Evolutionary conservation across 1,284 basidiomycete species (phyloP), one percentile per base, ranked within the genome.

Genomic region (Naganishia albida): DNA sequence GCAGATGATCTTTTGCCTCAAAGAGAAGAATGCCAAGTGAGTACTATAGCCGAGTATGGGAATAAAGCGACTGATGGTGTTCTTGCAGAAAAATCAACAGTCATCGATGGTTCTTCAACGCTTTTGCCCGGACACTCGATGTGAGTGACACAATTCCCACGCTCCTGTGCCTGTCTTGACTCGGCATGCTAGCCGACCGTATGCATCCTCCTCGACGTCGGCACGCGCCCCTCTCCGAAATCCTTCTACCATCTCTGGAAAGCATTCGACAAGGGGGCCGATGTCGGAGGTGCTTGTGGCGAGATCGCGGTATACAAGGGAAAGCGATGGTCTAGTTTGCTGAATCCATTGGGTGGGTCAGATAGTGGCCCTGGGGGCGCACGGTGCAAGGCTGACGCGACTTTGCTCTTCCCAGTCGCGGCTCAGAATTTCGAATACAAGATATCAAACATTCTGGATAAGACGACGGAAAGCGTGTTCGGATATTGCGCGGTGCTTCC

Each of bases 341-440:
- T 92, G 63, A 96, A 94, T 74, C 92, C 92, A 0, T 82, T 94
- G 8, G 90, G 91, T 89, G 75, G 53, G 83, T 71, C 39, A 2
- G 40, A 43, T 67, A 51, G 42, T 38, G 52, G n/a, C 20, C 3
- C 18, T 34, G 13, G 40, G 8, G 42, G 12, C 39, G 20, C 28
- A 15, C n/a, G 20, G 44, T 2, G 12, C 13, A 1, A 16, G 49
- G n/a, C 28, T 2, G 62, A 1, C 42, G 20, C 40, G 16, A 7
- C 20, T 39, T 25, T 30, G 20, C 23, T 38, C 42, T 64, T n/a
- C 25, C 7, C 16, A 89, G 92, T 96, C 16, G 92, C 93, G 1
- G 89, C 91, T 0, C 93, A 96, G 74, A 93, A 94, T 75, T 96
- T 93, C 73, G 92, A 95, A 77, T 95, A 94, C 81, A 94, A 93